Conservation (phyloP, 163 green algal genomes). For the Chloromonas sp. region DNA sequence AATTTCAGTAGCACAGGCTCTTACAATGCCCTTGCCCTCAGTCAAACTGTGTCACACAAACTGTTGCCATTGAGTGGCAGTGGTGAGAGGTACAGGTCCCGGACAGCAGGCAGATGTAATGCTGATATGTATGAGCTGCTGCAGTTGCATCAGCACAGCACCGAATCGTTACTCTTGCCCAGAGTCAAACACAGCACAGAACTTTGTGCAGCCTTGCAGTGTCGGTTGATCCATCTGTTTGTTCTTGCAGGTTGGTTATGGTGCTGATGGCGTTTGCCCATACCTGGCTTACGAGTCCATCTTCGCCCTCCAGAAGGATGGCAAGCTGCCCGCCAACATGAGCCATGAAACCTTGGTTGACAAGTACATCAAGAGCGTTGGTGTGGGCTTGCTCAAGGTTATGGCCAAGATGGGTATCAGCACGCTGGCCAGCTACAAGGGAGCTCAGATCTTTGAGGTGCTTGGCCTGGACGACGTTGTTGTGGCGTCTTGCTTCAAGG, state of each 20-base stretch:
- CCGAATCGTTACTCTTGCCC: too few relatives aligned
- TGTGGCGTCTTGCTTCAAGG: slow-evolving; percentile 72
- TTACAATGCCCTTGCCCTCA: too few relatives aligned
- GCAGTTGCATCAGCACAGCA: too few relatives aligned
- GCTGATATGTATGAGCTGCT: too few relatives aligned
- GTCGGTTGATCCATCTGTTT: too few relatives aligned
- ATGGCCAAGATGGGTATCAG: slow-evolving; percentile 96
- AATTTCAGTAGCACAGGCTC: too few relatives aligned
- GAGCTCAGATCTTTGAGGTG: slow-evolving; percentile 94
- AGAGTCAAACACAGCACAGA: too few relatives aligned
- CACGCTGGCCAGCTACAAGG: slow-evolving; percentile 89
- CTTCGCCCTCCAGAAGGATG: slow-evolving; percentile 67
- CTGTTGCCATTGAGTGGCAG: too few relatives aligned
- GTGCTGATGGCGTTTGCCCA: slow-evolving; percentile 87
- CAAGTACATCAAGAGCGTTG: slow-evolving; percentile 80
- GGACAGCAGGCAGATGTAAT: too few relatives aligned
- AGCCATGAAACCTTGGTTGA: slow-evolving; percentile 51
- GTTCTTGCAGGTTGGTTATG: slow-evolving; percentile 59
- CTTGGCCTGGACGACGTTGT: slow-evolving; percentile 74
- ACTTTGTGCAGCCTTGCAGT: too few relatives aligned
- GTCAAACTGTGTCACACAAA: too few relatives aligned
- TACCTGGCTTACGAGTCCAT: slow-evolving; percentile 90
- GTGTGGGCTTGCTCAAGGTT: slow-evolving; percentile 76
- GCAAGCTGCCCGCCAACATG: slow-evolving; percentile 57
- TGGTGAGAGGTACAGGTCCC: too few relatives aligned